Evolutionary conservation across 2,329 filamentous ascomycete species (phyloP), one percentile per base, ranked within the genome.

Genomic region (Xylaria sp.): DNA sequence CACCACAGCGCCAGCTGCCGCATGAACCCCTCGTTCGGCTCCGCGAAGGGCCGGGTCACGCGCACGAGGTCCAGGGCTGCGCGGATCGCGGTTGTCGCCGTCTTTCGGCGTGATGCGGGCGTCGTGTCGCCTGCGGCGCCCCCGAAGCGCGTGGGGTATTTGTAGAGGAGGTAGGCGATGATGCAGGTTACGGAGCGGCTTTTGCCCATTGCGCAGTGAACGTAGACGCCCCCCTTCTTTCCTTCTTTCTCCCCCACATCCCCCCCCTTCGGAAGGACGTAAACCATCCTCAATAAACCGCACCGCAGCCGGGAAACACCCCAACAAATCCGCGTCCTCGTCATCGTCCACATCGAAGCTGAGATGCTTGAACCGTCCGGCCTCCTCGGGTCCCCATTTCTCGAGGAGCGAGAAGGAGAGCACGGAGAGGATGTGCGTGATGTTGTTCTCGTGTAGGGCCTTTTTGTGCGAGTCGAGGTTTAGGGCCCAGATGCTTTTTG

Each of bases 21-120:
- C 86, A 93, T 92, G 80, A 99, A 99, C 34, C 92, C 93, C 37
- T 85, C 78, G 72, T 99, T 99, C 2, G 94, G 94, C 70, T 96
- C 91, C 62, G 89, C 92, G 57, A 94, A 83, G 13, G 89, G 84
- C 46, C 93, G 85, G 49, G 82, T 83, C 70, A 87, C 76, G 56
- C 86, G 85, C 54, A 97, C 79, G 65, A 88, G 81, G 30, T 80
- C 78, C 54, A 97, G 77, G 2, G 92, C 92, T 51, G 73, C 71
- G n/a, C 70, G 61, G 3, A 84, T 80, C 19, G 89, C 85, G 7
- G 75, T 73, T 3, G 65, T 59, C 2, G 79, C 76, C 2, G 76
- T 76, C 11, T 74, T 72, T 50, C 71, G 78, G 65, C 59, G 66
- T n/a, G 67, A 74, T 64, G 63, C 72, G 55, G 65, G 79, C 72